Evolutionary conservation across 306 rosid species (phyloP).

Genomic region (Acacia crassicarpa): DNA sequence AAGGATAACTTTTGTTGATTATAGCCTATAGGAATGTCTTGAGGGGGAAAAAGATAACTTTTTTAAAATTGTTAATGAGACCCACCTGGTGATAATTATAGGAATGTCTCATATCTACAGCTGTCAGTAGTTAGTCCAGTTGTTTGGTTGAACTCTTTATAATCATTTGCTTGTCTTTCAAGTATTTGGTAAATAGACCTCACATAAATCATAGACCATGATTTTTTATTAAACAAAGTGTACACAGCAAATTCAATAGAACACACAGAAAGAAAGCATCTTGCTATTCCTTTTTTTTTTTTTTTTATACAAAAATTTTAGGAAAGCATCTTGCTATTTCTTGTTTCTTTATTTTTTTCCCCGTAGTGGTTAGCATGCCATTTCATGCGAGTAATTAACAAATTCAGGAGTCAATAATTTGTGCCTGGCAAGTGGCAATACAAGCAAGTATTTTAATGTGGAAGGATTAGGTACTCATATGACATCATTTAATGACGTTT

Average conservation of each 20-base stretch:
- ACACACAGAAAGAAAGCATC: not conserved
- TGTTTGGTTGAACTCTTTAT: not conserved
- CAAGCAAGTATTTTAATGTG: not conserved
- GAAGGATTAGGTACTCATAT: not conserved
- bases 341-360: not conserved
- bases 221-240: not conserved
- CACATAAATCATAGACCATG: not conserved
- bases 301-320: too few species aligned
- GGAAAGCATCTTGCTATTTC: not conserved
- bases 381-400: slow-evolving; percentile 7
- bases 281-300: not conserved
- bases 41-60: not conserved
- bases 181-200: not conserved
- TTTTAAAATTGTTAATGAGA: slow-evolving; percentile 16
- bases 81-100: slow-evolving; percentile 32
- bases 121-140: not conserved
- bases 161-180: not conserved
- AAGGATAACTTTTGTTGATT: too few species aligned
- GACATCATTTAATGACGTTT: slow-evolving; percentile 2
- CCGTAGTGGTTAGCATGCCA: slow-evolving; percentile 35
- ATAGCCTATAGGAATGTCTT: not conserved
- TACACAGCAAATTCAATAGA: not conserved
- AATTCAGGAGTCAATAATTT: slow-evolving; percentile 26
- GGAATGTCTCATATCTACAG: slow-evolving; percentile 28
- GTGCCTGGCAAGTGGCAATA: not conserved